Conservation (phyloP, 768 basidiomycete genomes). For the Leccinum disarticulatum region DNA sequence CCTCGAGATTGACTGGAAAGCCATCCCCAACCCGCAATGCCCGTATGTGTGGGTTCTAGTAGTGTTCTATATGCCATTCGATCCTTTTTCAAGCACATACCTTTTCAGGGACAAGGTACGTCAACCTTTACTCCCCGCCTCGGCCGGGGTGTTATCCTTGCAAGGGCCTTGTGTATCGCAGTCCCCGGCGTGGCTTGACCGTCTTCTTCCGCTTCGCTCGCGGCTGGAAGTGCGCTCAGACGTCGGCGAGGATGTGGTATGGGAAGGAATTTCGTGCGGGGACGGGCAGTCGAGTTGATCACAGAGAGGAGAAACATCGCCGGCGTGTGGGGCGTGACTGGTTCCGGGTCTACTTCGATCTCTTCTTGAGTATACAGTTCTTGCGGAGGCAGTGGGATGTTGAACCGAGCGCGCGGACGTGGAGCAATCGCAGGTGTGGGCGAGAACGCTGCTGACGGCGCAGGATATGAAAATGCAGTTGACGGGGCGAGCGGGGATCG, state of each 20-base stretch:
- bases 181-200: slow-evolving; percentile 33
- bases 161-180: slow-evolving; percentile 53
- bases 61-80: no score
- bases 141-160: slow-evolving; percentile 63
- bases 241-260: slow-evolving; percentile 50
- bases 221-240: slow-evolving; percentile 62
- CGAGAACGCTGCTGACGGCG: slow-evolving; percentile 56
- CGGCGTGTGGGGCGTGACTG: slow-evolving; percentile 71
- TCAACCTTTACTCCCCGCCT: slow-evolving; percentile 33
- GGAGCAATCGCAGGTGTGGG: slow-evolving; percentile 68
- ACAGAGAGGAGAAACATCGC: slow-evolving; percentile 79
- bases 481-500: slow-evolving; percentile 40
- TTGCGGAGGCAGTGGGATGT: slow-evolving; percentile 45
- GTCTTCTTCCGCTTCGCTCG: slow-evolving; percentile 35
- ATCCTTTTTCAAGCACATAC: no score
- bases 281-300: slow-evolving; percentile 79
- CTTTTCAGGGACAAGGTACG: no score
- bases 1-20: no score
- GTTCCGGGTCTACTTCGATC: slow-evolving; percentile 39
- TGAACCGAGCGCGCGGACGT: slow-evolving; percentile 62
- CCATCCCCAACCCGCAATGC: no score
- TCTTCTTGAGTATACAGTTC: slow-evolving; percentile 37
- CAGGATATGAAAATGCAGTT: slow-evolving; percentile 53
- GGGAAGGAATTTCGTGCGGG: slow-evolving; percentile 46
- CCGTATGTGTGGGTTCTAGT: no score